phyloP scores from a whole-genome alignment of 139 green algal species.

The Closterium sp. region DNA sequence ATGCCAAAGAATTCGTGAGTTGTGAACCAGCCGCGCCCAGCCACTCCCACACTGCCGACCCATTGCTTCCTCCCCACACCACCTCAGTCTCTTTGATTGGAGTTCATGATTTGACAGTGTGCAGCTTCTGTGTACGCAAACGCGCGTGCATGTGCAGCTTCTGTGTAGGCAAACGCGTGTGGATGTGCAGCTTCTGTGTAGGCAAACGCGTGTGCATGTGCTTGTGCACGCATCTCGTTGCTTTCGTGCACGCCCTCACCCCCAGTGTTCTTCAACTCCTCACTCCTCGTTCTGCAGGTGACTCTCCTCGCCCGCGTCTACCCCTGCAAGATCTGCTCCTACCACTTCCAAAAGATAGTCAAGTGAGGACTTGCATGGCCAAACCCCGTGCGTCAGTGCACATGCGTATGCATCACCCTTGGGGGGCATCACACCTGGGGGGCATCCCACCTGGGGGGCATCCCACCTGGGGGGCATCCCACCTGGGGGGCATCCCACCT shows the following conservation, averaged over 20 bases:
- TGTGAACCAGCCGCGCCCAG: not conserved
- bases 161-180: not conserved
- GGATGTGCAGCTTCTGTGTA: not conserved
- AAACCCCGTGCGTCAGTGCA: no score
- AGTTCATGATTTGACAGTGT: not conserved
- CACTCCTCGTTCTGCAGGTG: not conserved
- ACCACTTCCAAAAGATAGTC: slow-evolving; percentile 80
- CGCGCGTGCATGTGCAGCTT: not conserved
- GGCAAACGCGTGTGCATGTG: not conserved
- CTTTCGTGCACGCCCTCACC: no score
- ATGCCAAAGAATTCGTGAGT: slow-evolving; percentile 65
- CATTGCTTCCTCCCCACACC: no score
- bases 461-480: no score
- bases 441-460: no score
- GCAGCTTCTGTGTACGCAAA: not conserved
- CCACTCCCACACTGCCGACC: no score
- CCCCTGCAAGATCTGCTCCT: slow-evolving; percentile 85
- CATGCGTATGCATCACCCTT: no score
- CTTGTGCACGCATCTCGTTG: not conserved
- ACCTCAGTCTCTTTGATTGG: no score
- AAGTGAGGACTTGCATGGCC: slow-evolving; percentile 26
- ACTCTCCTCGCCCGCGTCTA: slow-evolving; percentile 79
- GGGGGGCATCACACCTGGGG: no score
- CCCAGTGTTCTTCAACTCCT: not conserved
- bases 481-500: no score